Base-by-base conservation (phyloP, 257 asterid genomes). In the Solanum okadae region DNA sequence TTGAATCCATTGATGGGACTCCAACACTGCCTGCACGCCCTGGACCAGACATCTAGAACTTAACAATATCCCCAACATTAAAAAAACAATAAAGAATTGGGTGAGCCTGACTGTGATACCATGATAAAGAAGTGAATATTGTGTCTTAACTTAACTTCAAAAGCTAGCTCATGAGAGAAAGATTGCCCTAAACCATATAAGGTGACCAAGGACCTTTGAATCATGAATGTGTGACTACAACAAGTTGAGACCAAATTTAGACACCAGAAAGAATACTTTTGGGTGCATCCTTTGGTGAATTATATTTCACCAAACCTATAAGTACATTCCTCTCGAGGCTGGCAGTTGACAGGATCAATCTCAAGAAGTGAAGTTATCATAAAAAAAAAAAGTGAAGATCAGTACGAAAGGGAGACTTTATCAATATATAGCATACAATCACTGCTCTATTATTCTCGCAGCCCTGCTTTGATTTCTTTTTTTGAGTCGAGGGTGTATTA, bases 91-190 rank as follows among this genome's bases (percentile, higher is more conserved):
- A 15, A 1, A 49, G 1, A 49, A 49, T 15, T 49, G 1, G 1
- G 0, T 15, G n/a, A 1, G 0, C 1, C 0, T 52, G 63, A 1
- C 10, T 2, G 23, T 52, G 23, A 52, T 52, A 52, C 10, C n/a
- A 6, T 16, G n/a, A 52, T 52, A 52, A 16, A 2, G 9, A 52
- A 52, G n/a, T 18, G n/a, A 18, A 1, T 16, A 16, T 52, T 46
- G 16, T 14, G 56, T 14, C 6, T n/a, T 46, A 46, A 46, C 56
- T 52, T 0, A 52, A 52, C 8, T 16, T 52, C 23, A 52, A 52
- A 52, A 52, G 4, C 9, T 52, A 49, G 0, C 8, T 2, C 0
- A 6, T 2, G 4, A 52, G 4, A 3, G 8, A 18, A 52, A 52
- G 8, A 18, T 16, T 52, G 63, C 2, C 8, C n/a, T 16, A 52